A percentile compares a stretch with the other conserved stretches of the same genome.
Conservation (phyloP, 139 green algal genomes). For the Chlamydomonas sphaeroides region DNA sequence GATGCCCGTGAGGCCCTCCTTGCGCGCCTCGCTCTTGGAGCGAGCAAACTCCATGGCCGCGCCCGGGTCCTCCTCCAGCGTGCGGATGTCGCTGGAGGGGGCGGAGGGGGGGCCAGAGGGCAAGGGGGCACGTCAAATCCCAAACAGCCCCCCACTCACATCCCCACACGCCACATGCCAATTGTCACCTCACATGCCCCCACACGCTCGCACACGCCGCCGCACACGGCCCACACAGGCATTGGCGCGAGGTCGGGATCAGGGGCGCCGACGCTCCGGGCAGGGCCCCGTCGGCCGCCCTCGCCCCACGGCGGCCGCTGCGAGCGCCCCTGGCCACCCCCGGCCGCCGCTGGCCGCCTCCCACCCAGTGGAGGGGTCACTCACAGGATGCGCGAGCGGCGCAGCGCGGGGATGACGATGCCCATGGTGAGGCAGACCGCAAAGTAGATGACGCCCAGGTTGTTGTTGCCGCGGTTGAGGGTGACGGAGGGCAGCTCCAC, state of each 20-base stretch:
- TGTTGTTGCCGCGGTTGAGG: conserved; percentile 36
- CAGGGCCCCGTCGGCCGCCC: too few species aligned
- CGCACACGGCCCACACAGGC: too few species aligned
- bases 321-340: not conserved
- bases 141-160: too few species aligned
- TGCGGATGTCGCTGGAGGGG: conserved; percentile 61
- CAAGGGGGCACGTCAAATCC: not conserved
- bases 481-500: not conserved
- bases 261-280: too few species aligned
- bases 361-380: too few species aligned
- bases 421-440: conserved; percentile 64
- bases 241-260: too few species aligned
- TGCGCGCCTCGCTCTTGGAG: conserved; percentile 84
- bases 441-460: conserved; percentile 63
- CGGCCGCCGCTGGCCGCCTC: not conserved
- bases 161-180: too few species aligned
- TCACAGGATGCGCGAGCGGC: conserved; percentile 42
- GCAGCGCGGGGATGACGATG: conserved; percentile 59
- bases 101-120: not conserved
- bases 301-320: too few species aligned
- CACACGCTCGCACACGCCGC: too few species aligned
- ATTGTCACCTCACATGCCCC: too few species aligned
- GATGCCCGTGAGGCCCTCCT: conserved; percentile 86
- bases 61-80: conserved; percentile 79
- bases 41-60: conserved; percentile 94